phyloP scores from a whole-genome alignment of 441 rosid genomes.

The Syzygium malaccense region DNA sequence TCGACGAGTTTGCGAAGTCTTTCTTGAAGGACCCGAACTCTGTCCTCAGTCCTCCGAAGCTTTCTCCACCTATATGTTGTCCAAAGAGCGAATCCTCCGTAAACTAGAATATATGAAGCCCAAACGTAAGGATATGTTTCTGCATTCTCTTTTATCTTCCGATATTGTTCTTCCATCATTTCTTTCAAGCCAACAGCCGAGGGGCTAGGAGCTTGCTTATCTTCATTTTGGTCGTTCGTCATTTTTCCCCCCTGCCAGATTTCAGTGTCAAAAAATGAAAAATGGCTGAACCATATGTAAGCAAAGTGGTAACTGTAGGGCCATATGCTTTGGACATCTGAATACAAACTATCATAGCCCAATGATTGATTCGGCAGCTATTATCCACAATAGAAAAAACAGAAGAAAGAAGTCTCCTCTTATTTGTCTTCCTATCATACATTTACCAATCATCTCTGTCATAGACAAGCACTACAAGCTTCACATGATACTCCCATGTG shows the following conservation, averaged over 20 bases:
- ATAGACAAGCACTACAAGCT: not conserved
- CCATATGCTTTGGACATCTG: not conserved
- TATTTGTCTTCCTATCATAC: not conserved
- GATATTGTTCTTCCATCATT: constrained; percentile 46
- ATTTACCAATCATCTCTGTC: not conserved
- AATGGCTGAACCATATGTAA: not conserved
- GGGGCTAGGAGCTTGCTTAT: constrained; percentile 18
- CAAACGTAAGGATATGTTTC: constrained; percentile 90
- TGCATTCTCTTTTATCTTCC: constrained; percentile 65
- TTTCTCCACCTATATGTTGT: constrained; percentile 71
- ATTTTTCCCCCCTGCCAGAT: constrained; percentile 13
- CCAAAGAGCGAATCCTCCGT: constrained; percentile 81
- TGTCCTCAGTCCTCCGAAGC: constrained; percentile 82
- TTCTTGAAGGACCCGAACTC: constrained; percentile 70
- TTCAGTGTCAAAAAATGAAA: not conserved
- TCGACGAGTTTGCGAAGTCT: constrained; percentile 52
- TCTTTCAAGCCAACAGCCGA: constrained; percentile 29
- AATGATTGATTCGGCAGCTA: not conserved
- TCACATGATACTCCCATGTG: not conserved
- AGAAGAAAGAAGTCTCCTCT: not conserved
- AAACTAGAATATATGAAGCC: constrained; percentile 79
- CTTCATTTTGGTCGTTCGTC: constrained; percentile 40
- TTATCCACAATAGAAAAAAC: not conserved
- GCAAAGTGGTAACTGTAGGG: not conserved
- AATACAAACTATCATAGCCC: not conserved